Conservation (phyloP, 306 rosid genomes). For the Sesbania bispinosa region DNA sequence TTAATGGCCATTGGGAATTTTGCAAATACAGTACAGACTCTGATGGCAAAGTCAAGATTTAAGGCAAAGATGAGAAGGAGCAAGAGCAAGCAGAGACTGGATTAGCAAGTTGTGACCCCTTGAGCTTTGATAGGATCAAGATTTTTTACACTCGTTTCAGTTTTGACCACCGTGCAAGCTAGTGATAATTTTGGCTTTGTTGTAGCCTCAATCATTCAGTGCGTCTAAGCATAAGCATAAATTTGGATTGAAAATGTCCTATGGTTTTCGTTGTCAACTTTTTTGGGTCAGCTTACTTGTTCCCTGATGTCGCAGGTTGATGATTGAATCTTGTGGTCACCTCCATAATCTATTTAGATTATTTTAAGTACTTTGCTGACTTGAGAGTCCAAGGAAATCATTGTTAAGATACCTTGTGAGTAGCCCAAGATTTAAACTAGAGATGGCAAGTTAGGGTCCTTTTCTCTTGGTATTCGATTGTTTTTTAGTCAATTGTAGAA, state of each 20-base stretch:
- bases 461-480: background rate
- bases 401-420: background rate
- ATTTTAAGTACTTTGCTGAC: background rate
- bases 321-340: background rate
- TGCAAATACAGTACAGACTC: constrained; percentile 80
- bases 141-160: constrained; percentile 32
- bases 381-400: background rate
- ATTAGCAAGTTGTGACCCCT: constrained; percentile 32
- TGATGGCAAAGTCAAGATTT: constrained; percentile 80
- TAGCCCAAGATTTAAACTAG: background rate
- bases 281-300: constrained; percentile 15
- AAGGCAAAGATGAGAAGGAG: constrained; percentile 95
- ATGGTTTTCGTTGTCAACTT: constrained; percentile 12
- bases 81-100: constrained; percentile 84
- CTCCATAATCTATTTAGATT: background rate
- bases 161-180: constrained; percentile 45
- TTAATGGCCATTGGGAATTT: constrained; percentile 95
- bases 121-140: constrained; percentile 27
- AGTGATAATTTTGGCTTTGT: constrained; percentile 34
- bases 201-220: constrained; percentile 25
- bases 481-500: background rate
- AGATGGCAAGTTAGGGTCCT: background rate
- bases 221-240: constrained; percentile 27
- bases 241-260: constrained; percentile 24
- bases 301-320: background rate